Percentiles rank a stretch among this genome's conserved stretches.
These are phyloP conservation scores for Salix exigua DNA, from an alignment of 345 rosid species.

Conservation along the genomic window DNA sequence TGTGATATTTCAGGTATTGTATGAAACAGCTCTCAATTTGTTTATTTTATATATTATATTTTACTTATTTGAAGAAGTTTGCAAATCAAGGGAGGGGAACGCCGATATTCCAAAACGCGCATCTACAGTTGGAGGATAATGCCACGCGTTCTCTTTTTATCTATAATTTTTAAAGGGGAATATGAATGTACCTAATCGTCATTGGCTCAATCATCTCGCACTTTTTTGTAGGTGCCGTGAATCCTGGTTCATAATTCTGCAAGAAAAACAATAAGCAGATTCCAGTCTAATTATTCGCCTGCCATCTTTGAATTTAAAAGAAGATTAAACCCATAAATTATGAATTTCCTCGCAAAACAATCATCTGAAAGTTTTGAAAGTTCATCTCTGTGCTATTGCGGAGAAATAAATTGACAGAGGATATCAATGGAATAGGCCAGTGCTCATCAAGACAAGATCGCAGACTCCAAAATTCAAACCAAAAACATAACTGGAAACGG, in stretches of 20 bases:
- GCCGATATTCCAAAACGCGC: conserved; percentile 3
- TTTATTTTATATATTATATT: not conserved
- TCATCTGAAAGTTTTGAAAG: not conserved
- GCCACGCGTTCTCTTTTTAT: not conserved
- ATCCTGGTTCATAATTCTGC: conserved; percentile 77
- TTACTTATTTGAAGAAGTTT: not conserved
- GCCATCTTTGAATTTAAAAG: not conserved
- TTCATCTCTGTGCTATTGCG: not conserved
- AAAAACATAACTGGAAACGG: not conserved
- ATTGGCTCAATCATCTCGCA: conserved; percentile 48
- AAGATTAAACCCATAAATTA: not conserved
- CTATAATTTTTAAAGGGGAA: not conserved
- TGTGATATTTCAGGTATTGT: not conserved
- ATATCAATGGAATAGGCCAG: not conserved
- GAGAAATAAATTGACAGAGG: not conserved
- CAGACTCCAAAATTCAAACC: not conserved
- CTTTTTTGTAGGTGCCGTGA: conserved; percentile 59
- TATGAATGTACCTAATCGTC: conserved; percentile 51
- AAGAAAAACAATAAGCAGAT: not conserved
- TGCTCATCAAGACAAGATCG: too few species aligned
- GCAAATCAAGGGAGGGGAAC: not conserved
- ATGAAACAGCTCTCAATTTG: not conserved
- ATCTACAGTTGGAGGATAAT: conserved; percentile 4
- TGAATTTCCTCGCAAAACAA: not conserved
- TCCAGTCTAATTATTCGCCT: not conserved